These are phyloP conservation scores for Tylopilus subfusipes DNA, from an alignment of 768 basidiomycete genomes.

Conservation along the genomic window DNA sequence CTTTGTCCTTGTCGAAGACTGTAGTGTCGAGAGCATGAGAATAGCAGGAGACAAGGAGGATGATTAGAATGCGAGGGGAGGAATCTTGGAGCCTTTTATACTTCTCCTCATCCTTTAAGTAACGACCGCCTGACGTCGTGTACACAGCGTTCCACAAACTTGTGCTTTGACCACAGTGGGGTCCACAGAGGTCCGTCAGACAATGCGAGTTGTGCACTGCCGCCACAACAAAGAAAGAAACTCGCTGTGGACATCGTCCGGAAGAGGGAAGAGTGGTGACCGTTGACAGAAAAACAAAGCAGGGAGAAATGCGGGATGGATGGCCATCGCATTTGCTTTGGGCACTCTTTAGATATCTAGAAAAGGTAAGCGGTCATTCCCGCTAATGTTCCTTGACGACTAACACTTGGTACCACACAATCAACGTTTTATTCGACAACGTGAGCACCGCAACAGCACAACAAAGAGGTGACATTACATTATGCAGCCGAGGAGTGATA, in stretches of 20 bases:
- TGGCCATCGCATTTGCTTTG: slow-evolving; percentile 3
- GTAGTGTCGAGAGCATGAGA: slow-evolving; percentile 6
- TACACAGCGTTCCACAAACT: slow-evolving; percentile 1
- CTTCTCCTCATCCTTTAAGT: slow-evolving; percentile 1
- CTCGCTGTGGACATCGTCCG: slow-evolving; percentile 4
- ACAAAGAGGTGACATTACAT: slow-evolving; percentile 29
- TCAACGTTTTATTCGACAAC: slow-evolving; percentile 11
- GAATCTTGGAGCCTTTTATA: slow-evolving; percentile 18
- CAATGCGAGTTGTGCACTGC: slow-evolving; percentile 20
- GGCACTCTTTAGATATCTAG: slow-evolving; percentile 1
- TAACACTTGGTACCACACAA: neutral
- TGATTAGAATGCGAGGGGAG: neutral
- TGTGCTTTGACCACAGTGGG: slow-evolving; percentile 21
- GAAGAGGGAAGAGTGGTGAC: slow-evolving; percentile 3
- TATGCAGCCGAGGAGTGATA: slow-evolving; percentile 17
- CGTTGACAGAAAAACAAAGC: slow-evolving; percentile 24
- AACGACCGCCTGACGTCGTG: slow-evolving; percentile 9
- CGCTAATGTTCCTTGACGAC: slow-evolving; percentile 10
- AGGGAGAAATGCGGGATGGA: neutral
- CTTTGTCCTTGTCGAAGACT: slow-evolving; percentile 1
- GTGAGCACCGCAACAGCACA: slow-evolving; percentile 15
- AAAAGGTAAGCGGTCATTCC: slow-evolving; percentile 16
- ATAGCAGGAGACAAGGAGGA: neutral
- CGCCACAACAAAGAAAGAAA: slow-evolving; percentile 15
- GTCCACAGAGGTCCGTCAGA: slow-evolving; percentile 4